Evolutionary conservation across 2,329 filamentous ascomycete species (phyloP).

Genomic region (Colletotrichum zoysiae): DNA sequence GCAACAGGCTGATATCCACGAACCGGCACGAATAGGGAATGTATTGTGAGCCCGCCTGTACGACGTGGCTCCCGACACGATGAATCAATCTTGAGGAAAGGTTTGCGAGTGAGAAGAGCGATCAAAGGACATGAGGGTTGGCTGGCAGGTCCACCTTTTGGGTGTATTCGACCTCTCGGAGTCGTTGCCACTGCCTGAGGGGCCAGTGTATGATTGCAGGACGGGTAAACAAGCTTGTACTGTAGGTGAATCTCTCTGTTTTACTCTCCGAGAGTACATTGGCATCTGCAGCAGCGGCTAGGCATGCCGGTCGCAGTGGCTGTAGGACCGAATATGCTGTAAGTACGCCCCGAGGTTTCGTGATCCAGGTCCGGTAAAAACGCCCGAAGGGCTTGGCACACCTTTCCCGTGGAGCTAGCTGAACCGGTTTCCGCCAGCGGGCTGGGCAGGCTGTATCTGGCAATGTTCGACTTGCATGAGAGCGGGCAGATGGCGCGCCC

Average conservation of each 20-base stretch:
- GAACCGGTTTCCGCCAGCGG: not conserved
- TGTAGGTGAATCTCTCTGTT: not conserved
- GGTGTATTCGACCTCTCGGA: constrained; percentile 30
- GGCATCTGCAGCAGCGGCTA: constrained; percentile 34
- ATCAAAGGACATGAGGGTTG: constrained; percentile 8
- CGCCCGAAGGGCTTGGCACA: constrained; percentile 14
- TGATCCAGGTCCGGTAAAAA: constrained; percentile 9
- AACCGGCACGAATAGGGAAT: not conserved
- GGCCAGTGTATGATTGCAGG: constrained; percentile 34
- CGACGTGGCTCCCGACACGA: constrained; percentile 7
- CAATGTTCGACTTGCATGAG: not conserved
- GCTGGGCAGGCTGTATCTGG: not conserved
- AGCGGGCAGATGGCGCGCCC: not conserved
- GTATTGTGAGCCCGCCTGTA: constrained; percentile 8
- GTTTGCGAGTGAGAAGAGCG: constrained; percentile 19
- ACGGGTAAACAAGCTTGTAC: constrained; percentile 26
- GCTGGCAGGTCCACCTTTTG: constrained; percentile 24
- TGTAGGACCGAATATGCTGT: constrained; percentile 16
- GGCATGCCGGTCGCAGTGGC: constrained; percentile 22
- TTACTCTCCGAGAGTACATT: constrained; percentile 34
- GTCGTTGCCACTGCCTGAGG: constrained; percentile 30
- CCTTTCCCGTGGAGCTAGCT: constrained; percentile 7
- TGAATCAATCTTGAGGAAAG: constrained; percentile 21
- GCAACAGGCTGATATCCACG: not conserved
- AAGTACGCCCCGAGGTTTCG: constrained; percentile 12